These are phyloP conservation scores for Paspalum notatum DNA, from an alignment of 176 grass and related monocot species.

Conservation along the genomic window DNA sequence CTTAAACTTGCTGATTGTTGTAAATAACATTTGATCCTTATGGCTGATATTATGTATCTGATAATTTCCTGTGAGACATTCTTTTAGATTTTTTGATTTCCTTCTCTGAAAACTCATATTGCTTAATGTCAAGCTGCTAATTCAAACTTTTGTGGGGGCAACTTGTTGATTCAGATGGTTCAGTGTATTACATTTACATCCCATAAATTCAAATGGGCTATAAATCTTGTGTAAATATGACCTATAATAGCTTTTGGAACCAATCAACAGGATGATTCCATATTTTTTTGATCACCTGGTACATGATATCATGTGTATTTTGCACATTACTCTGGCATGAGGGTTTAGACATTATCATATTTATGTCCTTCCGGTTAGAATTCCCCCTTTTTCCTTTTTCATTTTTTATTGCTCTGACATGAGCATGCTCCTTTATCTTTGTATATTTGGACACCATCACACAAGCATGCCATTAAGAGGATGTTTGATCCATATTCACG, in stretches of 20 bases:
- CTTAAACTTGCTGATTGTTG: too few species aligned
- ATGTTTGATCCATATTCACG: slow-evolving; percentile 19
- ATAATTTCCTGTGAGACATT: background rate
- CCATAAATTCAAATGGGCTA: slow-evolving; percentile 5
- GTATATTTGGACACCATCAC: slow-evolving; percentile 21
- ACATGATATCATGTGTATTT: background rate
- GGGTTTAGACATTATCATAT: background rate
- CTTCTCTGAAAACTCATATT: too few species aligned
- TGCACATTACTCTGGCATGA: background rate
- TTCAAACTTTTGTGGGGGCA: background rate
- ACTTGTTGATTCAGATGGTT: background rate
- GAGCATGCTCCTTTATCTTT: background rate
- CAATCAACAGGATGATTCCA: background rate
- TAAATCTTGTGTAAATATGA: background rate
- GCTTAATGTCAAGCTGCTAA: background rate
- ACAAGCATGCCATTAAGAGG: slow-evolving; percentile 25
- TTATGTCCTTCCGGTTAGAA: background rate
- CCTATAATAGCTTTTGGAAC: background rate
- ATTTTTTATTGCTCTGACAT: slow-evolving; percentile 12
- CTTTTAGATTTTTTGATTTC: background rate
- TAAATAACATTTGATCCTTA: slow-evolving; percentile 23
- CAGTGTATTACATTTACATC: background rate
- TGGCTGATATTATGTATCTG: background rate
- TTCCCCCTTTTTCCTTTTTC: background rate
- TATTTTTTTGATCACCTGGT: background rate